Conservation (phyloP, 352 stramenopile species). For the Phytopythium boreale region DNA sequence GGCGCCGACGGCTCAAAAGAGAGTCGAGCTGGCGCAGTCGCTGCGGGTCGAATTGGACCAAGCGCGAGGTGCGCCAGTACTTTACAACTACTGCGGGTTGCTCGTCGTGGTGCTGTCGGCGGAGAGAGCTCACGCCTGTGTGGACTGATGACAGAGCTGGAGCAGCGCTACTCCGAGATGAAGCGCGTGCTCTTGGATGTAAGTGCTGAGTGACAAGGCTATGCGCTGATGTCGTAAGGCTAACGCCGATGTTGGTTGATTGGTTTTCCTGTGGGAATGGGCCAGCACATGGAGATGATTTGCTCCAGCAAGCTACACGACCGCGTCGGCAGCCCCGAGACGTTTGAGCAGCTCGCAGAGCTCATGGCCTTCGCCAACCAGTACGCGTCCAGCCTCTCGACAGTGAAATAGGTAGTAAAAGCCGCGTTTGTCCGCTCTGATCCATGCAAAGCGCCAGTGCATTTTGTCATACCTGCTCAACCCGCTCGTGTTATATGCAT, state of each 20-base stretch:
- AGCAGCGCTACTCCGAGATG: constrained; percentile 47
- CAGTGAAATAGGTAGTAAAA: background rate
- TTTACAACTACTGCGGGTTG: background rate
- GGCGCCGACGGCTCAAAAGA: constrained; percentile 7
- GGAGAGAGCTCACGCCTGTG: background rate
- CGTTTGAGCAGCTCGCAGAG: constrained; percentile 59
- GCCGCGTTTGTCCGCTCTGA: background rate
- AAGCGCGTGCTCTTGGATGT: constrained; percentile 47
- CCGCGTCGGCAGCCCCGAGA: constrained; percentile 31
- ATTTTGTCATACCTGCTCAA: constrained; percentile 4
- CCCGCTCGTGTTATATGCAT: background rate
- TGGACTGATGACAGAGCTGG: constrained; percentile 27
- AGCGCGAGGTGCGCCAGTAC: constrained; percentile 24
- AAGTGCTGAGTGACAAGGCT: constrained; percentile 16
- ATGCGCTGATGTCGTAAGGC: background rate
- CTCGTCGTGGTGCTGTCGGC: background rate
- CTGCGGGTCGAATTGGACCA: constrained; percentile 38
- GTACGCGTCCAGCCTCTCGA: constrained; percentile 14
- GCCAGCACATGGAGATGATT: constrained; percentile 43
- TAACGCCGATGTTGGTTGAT: background rate
- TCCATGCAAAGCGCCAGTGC: constrained; percentile 2
- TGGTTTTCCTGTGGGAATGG: background rate
- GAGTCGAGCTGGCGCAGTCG: constrained; percentile 30
- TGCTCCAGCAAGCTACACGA: constrained; percentile 51
- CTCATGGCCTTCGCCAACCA: constrained; percentile 38